Evolutionary conservation across 83 land plant species (phyloP).

Genomic region (Picea mariana): DNA sequence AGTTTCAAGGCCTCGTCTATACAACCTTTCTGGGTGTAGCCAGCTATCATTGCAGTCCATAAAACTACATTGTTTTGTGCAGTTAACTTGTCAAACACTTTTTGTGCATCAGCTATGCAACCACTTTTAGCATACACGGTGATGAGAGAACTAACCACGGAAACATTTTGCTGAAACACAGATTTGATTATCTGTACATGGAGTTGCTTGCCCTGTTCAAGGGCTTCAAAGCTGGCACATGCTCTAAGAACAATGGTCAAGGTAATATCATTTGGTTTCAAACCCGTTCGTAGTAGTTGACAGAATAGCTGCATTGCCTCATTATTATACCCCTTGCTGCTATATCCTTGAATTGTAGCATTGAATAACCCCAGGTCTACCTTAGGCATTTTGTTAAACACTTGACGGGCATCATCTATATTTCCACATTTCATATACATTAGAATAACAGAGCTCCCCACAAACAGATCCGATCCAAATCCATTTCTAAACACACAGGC

Average conservation of each 20-base stretch:
- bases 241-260: background rate
- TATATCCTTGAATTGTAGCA: background rate
- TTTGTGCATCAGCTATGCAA: constrained; percentile 10
- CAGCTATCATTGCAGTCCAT: constrained; percentile 24
- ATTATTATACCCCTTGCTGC: background rate
- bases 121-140: constrained; percentile 20
- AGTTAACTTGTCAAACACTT: constrained; percentile 14
- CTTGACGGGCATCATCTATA: background rate
- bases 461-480: constrained; percentile 15
- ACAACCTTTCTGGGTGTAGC: constrained; percentile 20
- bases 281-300: constrained; percentile 1
- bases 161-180: constrained; percentile 9
- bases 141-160: constrained; percentile 14
- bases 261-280: constrained; percentile 15
- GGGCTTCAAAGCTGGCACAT: too few relatives aligned
- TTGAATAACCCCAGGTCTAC: background rate
- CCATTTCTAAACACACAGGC: constrained; percentile 5
- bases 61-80: constrained; percentile 18
- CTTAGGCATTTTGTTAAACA: background rate
- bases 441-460: constrained; percentile 17
- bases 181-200: constrained; percentile 20
- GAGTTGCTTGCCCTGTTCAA: constrained; percentile 16
- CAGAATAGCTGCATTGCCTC: constrained; percentile 14
- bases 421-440: constrained; percentile 20
- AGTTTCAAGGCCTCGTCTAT: constrained; percentile 16